Percentiles rank a stretch among this genome's conserved stretches.
These are phyloP conservation scores for Lichenothelia convexa DNA, from an alignment of 495 filamentous ascomycete species.

Conservation along the genomic window DNA sequence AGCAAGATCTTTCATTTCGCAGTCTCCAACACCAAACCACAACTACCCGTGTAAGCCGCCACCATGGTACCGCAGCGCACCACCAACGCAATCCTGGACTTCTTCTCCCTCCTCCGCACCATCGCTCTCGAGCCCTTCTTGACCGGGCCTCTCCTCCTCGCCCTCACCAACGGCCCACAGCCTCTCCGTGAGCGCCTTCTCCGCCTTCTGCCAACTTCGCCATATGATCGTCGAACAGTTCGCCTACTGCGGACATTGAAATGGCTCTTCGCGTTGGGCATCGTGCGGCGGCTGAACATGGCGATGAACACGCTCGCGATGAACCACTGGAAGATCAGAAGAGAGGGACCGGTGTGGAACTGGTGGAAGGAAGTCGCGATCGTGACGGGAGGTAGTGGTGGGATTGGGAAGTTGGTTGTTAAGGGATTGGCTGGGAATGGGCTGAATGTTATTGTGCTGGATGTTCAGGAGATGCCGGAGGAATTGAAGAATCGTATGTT, in stretches of 20 bases:
- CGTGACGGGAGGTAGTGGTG: conserved; percentile 38
- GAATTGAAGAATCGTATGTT: conserved; percentile 11
- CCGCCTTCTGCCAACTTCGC: conserved; percentile 2
- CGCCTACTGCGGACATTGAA: conserved; percentile 4
- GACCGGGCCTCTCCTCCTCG: conserved; percentile 7
- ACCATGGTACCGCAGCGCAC: no score
- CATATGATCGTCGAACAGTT: conserved; percentile 3
- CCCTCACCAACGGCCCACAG: conserved; percentile 7
- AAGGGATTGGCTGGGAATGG: conserved; percentile 28
- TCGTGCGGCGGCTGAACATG: conserved; percentile 26
- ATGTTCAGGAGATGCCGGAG: conserved; percentile 23
- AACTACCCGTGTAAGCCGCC: no score
- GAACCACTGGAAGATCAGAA: conserved; percentile 35
- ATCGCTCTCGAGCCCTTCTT: conserved; percentile 6
- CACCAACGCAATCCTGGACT: no score
- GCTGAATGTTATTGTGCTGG: conserved; percentile 32
- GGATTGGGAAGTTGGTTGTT: conserved; percentile 35
- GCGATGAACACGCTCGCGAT: conserved; percentile 20
- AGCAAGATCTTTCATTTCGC: no score
- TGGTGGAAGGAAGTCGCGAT: conserved; percentile 34
- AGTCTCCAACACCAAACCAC: no score
- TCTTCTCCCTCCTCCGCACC: neutral
- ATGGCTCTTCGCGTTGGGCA: conserved; percentile 17
- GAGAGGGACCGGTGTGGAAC: conserved; percentile 25
- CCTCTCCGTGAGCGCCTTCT: conserved; percentile 4